Conservation (phyloP, 2,329 filamentous ascomycete genomes). For the Thielaviopsis euricoi region DNA sequence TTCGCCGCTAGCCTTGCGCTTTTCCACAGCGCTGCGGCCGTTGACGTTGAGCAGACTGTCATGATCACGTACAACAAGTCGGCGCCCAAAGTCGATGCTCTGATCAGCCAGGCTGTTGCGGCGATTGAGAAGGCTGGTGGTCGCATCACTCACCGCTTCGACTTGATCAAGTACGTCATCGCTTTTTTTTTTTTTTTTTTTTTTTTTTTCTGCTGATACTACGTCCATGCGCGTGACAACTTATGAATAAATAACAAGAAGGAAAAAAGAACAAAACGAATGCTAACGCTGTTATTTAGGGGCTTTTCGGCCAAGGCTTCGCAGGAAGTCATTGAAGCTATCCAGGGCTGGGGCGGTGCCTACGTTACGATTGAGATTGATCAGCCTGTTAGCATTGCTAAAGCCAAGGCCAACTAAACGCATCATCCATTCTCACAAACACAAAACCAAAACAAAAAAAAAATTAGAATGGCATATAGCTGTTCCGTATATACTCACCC, state of each 20-base stretch:
- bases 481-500: neutral
- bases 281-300: slow-evolving; percentile 28
- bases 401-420: slow-evolving; percentile 15
- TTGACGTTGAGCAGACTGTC: slow-evolving; percentile 54
- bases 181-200: too few relatives aligned
- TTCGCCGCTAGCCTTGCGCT: slow-evolving; percentile 40
- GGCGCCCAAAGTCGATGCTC: slow-evolving; percentile 42
- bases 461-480: neutral
- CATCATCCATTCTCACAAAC: neutral
- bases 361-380: slow-evolving; percentile 57
- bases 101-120: slow-evolving; percentile 56
- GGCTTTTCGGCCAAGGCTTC: slow-evolving; percentile 65
- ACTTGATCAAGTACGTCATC: slow-evolving; percentile 44
- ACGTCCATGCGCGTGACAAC: neutral
- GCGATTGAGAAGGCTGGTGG: slow-evolving; percentile 55
- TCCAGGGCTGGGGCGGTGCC: slow-evolving; percentile 43
- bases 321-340: slow-evolving; percentile 47
- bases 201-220: too few relatives aligned
- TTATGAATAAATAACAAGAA: neutral
- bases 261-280: neutral
- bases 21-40: slow-evolving; percentile 40
- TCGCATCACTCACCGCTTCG: slow-evolving; percentile 63
- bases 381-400: slow-evolving; percentile 38
- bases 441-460: too few relatives aligned
- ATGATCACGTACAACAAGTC: slow-evolving; percentile 64